Evolutionary conservation across 1,139 yeast species (phyloP), one percentile per base, ranked within the genome.

Genomic region (Kurtzmaniella quercitrusa): DNA sequence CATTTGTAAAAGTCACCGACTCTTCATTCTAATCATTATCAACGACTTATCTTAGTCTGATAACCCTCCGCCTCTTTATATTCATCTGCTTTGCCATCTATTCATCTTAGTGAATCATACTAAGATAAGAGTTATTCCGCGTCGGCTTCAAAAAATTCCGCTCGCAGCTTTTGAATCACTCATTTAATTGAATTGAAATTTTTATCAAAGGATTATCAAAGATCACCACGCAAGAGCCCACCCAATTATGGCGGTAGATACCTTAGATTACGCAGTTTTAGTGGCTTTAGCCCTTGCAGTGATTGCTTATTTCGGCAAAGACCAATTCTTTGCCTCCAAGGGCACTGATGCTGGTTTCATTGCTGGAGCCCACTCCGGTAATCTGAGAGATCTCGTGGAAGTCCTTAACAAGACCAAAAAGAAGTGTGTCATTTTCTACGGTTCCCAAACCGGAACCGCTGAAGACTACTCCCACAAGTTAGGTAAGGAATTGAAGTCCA

Each of bases 361-460:
- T 19, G 62, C 70, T 11, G 59, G 61, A 39, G 70, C 70, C 40
- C 14, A 45, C 11, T 61, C 64, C 36, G 68, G 64, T 37, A 59
- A 53, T 40, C 70, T 81, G 40, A 73, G 89, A 57, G 82, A 89
- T 59, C 70, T 94, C 41, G 74, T 82, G 27, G 80, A 81, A 49
- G 80, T 80, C 14, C 68, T 90, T 54, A 70, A 72, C 44, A 70
- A 72, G 40, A 82, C 83, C 56, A 73, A 78, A 50, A 91, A 93
- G 65, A 84, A 86, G 54, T 84, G 87, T 41, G 71, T 86, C 37
- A 82, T 93, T n/a, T 78, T 93, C 52, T 94, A 77, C 61, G 98
- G 96, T 5, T 91, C 98, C 5, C 99, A 93, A 67, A 94, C 99
- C 11, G 99, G 99, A 52, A 93, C 99, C n/a, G 96, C 98, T 41